These are phyloP conservation scores for Pyrenophora tritici-repentis DNA, from an alignment of 2,329 filamentous ascomycete genomes.

Conservation along the genomic window DNA sequence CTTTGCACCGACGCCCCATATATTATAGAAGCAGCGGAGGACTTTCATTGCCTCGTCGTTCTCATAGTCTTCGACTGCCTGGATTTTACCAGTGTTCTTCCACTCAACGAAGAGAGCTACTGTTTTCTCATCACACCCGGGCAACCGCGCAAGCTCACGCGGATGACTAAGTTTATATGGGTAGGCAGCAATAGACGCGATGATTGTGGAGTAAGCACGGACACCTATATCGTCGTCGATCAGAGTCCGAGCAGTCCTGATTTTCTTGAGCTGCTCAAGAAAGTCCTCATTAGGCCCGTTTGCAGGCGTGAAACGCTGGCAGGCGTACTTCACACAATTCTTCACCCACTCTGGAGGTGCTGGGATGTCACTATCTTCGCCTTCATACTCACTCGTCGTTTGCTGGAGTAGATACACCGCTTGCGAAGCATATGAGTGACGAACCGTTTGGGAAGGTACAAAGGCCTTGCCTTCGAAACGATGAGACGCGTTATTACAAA, in stretches of 20 bases:
- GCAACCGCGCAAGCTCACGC: conserved; percentile 59
- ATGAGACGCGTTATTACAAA: conserved; percentile 28
- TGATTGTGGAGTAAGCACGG: conserved; percentile 84
- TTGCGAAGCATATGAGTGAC: conserved; percentile 20
- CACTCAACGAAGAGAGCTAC: conserved; percentile 79
- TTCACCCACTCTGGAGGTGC: conserved; percentile 71
- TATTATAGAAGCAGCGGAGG: conserved; percentile 75
- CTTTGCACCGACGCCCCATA: conserved; percentile 88
- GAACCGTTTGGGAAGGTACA: conserved; percentile 25
- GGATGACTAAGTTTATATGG: conserved; percentile 61
- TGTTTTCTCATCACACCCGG: conserved; percentile 82
- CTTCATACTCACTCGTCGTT: conserved; percentile 80
- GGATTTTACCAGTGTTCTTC: conserved; percentile 64
- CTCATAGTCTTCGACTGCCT: conserved; percentile 68
- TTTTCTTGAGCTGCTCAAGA: conserved; percentile 72
- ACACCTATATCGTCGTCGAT: conserved; percentile 78
- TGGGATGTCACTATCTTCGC: conserved; percentile 59
- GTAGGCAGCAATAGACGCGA: conserved; percentile 83
- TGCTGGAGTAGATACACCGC: conserved; percentile 61
- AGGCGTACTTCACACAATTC: conserved; percentile 72
- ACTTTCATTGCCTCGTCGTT: conserved; percentile 67
- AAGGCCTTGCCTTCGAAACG: conserved; percentile 43
- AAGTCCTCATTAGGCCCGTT: conserved; percentile 76
- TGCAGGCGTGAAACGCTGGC: conserved; percentile 74
- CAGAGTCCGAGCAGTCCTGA: conserved; percentile 72